Evolutionary conservation across 1,139 yeast species (phyloP).

Genomic region (Geotrichum citri-aurantii): DNA sequence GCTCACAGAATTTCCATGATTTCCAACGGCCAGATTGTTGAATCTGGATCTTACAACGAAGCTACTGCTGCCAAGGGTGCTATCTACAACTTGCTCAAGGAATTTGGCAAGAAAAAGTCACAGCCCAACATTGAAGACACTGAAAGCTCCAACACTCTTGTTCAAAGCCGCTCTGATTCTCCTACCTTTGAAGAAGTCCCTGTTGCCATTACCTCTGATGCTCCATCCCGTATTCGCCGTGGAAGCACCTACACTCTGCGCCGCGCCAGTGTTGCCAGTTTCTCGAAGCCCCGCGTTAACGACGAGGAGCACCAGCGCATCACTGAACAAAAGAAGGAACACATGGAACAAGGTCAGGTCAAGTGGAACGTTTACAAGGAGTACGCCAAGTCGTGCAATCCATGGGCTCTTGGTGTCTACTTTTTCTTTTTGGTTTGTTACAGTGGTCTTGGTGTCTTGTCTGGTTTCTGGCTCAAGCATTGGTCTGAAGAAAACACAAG

Average conservation of each 20-base stretch:
- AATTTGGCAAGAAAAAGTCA: slow-evolving; percentile 58
- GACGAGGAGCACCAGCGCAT: slow-evolving; percentile 31
- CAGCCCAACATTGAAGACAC: background rate
- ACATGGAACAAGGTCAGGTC: slow-evolving; percentile 88
- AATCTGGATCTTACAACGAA: slow-evolving; percentile 65
- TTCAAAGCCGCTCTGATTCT: background rate
- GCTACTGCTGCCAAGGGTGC: slow-evolving; percentile 50
- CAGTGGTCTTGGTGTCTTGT: slow-evolving; percentile 55
- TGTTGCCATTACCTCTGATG: slow-evolving; percentile 5
- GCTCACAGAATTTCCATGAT: slow-evolving; percentile 73
- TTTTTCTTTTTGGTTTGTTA: slow-evolving; percentile 44
- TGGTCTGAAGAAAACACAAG: slow-evolving; percentile 90
- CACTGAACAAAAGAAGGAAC: slow-evolving; percentile 46
- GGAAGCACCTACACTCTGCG: slow-evolving; percentile 46
- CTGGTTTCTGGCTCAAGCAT: slow-evolving; percentile 89
- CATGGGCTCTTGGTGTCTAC: slow-evolving; percentile 57
- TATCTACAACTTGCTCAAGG: slow-evolving; percentile 60
- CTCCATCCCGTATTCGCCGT: slow-evolving; percentile 26
- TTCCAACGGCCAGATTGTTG: slow-evolving; percentile 69
- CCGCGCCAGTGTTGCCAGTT: slow-evolving; percentile 64
- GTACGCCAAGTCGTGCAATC: slow-evolving; percentile 85
- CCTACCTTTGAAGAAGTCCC: slow-evolving; percentile 6
- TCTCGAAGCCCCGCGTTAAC: slow-evolving; percentile 37
- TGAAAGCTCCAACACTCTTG: slow-evolving; percentile 4
- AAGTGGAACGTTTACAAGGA: slow-evolving; percentile 80